Conservation (phyloP, 1,284 basidiomycete species). For the Melampsora occidentalis region DNA sequence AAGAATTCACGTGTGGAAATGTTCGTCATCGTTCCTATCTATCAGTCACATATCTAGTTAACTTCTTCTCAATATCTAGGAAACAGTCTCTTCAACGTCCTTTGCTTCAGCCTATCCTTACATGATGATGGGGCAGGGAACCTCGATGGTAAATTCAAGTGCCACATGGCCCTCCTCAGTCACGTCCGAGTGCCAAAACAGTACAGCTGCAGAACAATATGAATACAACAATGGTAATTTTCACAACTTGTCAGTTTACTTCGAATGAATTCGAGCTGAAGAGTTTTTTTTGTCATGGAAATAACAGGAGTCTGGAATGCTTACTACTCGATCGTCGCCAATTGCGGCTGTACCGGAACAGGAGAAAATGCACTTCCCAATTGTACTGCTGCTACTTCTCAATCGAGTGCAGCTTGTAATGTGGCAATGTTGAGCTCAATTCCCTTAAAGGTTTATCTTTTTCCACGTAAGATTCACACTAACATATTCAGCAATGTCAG, state of each 20-base stretch:
- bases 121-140: neutral
- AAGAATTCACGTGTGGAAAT: neutral
- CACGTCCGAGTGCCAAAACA: neutral
- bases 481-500: too few relatives aligned
- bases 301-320: neutral
- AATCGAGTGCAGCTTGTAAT: constrained; percentile 1
- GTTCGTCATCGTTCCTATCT: neutral
- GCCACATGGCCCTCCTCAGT: neutral
- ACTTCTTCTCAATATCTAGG: neutral
- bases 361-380: neutral
- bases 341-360: neutral
- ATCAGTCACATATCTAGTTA: neutral
- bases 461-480: too few relatives aligned
- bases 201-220: neutral
- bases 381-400: neutral
- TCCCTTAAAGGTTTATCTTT: neutral
- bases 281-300: neutral
- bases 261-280: neutral
- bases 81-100: neutral
- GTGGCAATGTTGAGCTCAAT: neutral
- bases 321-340: neutral
- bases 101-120: neutral
- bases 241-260: too few relatives aligned
- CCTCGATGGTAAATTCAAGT: neutral
- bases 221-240: neutral